These are phyloP conservation scores for Hawksworthiomyces lignivorus DNA, from an alignment of 2,329 filamentous ascomycete species.

Conservation along the genomic window DNA sequence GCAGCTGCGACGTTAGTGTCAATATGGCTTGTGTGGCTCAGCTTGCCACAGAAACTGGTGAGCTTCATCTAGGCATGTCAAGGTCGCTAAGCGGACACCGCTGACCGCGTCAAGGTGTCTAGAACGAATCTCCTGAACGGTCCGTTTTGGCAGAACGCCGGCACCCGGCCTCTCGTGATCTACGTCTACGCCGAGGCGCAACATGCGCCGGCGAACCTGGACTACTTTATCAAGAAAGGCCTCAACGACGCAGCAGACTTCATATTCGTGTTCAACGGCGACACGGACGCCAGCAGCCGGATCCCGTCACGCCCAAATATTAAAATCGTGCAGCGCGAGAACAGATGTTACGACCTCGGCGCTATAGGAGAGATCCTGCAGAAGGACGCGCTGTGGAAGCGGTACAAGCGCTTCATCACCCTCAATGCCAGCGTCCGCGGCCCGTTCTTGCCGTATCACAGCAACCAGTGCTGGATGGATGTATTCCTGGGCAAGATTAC, in stretches of 20 bases:
- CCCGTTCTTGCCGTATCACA: conserved; percentile 29
- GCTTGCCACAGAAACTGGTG: no score
- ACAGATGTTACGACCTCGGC: conserved; percentile 29
- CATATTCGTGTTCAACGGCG: conserved; percentile 31
- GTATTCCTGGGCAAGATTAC: conserved; percentile 24
- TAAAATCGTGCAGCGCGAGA: conserved; percentile 21
- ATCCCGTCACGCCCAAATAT: conserved; percentile 26
- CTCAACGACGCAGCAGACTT: conserved; percentile 30
- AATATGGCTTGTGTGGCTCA: no score
- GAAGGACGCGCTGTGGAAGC: conserved; percentile 23
- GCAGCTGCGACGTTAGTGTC: no score
- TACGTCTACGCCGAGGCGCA: conserved; percentile 30
- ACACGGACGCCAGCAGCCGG: conserved; percentile 17
- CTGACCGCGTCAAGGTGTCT: no score
- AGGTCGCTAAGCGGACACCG: no score
- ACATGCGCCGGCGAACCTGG: conserved; percentile 24
- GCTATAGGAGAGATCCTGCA: conserved; percentile 27
- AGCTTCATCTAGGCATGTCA: no score
- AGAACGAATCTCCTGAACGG: no score
- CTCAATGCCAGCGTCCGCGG: conserved; percentile 29
- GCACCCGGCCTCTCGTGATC: conserved; percentile 21
- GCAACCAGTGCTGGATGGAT: conserved; percentile 29
- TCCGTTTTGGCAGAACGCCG: background rate
- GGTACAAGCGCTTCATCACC: conserved; percentile 29
- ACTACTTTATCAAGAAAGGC: conserved; percentile 29